Evolutionary conservation across 2,329 filamentous ascomycete species (phyloP), one percentile per base, ranked within the genome.

Genomic region (Fusarium sp.): DNA sequence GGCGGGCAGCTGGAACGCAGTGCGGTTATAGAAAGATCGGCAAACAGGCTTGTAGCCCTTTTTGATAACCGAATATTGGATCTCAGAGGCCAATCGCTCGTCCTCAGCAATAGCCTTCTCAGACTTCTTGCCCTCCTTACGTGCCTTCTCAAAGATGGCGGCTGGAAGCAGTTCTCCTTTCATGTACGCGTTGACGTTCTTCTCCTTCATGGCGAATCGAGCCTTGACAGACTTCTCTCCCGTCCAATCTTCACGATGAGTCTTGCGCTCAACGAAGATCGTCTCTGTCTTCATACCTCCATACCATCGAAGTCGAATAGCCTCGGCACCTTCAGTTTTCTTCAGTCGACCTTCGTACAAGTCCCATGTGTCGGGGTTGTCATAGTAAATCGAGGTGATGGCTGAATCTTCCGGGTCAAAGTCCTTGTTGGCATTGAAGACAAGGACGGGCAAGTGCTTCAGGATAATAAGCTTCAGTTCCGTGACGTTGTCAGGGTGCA

Each of bases 141-240:
- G 91, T 79, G 94, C 94, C 86, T 99, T 99, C 77, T 98, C 95
- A 71, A 99, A 98, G n/a, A 97, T 90, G 66, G 93, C 91, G 41
- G 92, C 90, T 1, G 96, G 95, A 4, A 94, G 93, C 79, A 97
- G 87, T 76, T 94, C 91, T 60, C 96, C 96, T 55, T 88, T 87
- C 82, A 99, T 85, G 80, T 95, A 99, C 18, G 94, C 88, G 79
- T 98, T 98, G 79, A 99, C 92, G 71, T 98, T 93, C 87, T 99
- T 99, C 84, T 99, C 96, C 85, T 99, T 98, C 72, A 96, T 87
- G 13, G 93, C 88, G 79, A 99, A 99, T 46, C 96, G 93, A 46
- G 96, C 95, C 85, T 99, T 99, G 83, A 99, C 96, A 4, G 95
- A 98, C 84, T 98, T 97, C 81, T 99, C 96, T 65, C 96, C 96